Percentiles rank a stretch among this genome's conserved stretches.
Evolutionary conservation across 78 protist species (phyloP).

Genomic region (Dictyostelium intermedium): DNA sequence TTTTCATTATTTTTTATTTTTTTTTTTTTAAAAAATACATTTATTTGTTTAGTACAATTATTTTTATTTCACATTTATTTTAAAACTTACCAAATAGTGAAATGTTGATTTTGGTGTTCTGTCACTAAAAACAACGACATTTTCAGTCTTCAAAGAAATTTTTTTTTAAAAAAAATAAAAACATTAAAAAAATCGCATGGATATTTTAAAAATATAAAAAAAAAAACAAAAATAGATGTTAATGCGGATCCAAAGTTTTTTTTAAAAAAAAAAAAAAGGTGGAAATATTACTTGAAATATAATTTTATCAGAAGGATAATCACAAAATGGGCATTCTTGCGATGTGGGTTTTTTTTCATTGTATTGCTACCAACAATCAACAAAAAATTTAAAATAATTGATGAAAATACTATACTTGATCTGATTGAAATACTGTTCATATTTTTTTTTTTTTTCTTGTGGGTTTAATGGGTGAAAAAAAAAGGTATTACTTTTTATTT

Average conservation of each 20-base stretch:
- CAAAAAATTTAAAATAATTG: background rate
- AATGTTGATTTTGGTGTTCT: constrained; percentile 51
- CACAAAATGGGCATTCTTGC: background rate
- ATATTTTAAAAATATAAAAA: background rate
- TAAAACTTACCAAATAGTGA: constrained; percentile 27
- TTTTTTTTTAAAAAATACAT: background rate
- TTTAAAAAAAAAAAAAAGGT: background rate
- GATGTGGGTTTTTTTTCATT: background rate
- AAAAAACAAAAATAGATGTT: background rate
- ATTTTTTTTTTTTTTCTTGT: background rate
- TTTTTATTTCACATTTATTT: too few species aligned
- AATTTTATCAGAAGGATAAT: background rate
- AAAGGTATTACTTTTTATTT: background rate
- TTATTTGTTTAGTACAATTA: too few species aligned
- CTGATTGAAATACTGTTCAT: background rate
- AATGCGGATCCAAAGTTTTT: background rate
- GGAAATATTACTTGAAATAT: background rate
- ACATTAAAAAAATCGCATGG: background rate
- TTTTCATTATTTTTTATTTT: background rate
- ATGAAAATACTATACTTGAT: background rate
- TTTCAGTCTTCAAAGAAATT: background rate
- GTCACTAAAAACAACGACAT: constrained; percentile 27
- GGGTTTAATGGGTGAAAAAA: background rate
- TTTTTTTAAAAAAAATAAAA: background rate
- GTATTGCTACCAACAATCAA: background rate